phyloP scores from a whole-genome alignment of 768 basidiomycete genomes.

The Podaxis sp. region DNA sequence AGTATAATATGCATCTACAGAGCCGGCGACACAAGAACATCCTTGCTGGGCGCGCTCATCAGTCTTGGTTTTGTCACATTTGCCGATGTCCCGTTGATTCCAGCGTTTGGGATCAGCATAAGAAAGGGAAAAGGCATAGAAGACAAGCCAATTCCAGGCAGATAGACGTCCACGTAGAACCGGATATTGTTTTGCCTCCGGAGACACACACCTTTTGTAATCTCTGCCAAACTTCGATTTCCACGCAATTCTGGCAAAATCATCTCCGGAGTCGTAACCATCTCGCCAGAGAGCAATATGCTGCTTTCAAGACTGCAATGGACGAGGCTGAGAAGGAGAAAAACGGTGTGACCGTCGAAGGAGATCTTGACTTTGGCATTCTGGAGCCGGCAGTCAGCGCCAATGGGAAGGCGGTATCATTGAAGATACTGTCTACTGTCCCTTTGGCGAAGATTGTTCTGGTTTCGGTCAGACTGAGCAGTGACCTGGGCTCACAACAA shows the following conservation, averaged over 20 bases:
- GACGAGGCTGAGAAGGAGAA: conserved; percentile 55
- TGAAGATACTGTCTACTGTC: conserved; percentile 24
- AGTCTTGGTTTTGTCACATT: conserved; percentile 23
- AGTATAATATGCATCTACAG: conserved; percentile 25
- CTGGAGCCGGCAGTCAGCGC: conserved; percentile 33
- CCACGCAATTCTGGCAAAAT: conserved; percentile 22
- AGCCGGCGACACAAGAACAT: conserved; percentile 5
- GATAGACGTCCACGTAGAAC: conserved; percentile 6
- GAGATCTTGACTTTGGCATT: conserved; percentile 46
- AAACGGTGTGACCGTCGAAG: conserved; percentile 41
- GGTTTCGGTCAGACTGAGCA: conserved; percentile 5
- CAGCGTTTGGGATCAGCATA: not conserved
- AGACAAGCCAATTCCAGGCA: not conserved
- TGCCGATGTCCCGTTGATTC: conserved; percentile 4
- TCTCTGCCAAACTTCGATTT: conserved; percentile 23
- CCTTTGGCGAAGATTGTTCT: conserved; percentile 26
- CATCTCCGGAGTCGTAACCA: conserved; percentile 31
- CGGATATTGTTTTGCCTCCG: conserved; percentile 18
- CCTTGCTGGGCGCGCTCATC: conserved; percentile 15
- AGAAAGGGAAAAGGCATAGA: conserved; percentile 3
- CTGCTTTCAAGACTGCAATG: conserved; percentile 35
- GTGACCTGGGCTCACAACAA: not conserved
- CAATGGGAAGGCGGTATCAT: conserved; percentile 16
- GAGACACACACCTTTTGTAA: conserved; percentile 21
- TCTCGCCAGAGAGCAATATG: conserved; percentile 30